Evolutionary conservation across 2,329 filamentous ascomycete genomes (phyloP), one percentile per base, ranked within the genome.

Genomic region (Fusarium veterinarium): DNA sequence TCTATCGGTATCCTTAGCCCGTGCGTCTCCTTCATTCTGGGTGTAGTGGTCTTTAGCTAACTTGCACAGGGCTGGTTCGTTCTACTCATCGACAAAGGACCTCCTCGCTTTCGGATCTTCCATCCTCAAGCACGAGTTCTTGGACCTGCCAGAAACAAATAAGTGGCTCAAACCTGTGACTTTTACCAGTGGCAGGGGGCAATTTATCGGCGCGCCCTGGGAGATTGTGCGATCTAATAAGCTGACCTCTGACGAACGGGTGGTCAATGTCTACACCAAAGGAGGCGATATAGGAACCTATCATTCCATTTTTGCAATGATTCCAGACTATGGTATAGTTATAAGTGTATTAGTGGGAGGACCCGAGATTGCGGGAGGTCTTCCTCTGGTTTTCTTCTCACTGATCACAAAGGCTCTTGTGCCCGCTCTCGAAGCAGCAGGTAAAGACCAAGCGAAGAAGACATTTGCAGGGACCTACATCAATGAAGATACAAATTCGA

Each of bases 161-260:
- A 31, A 40, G 28, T 69, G 63, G 66, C 56, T 69, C 12, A 67
- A 67, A 1, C 64, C 63, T 1, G 48, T 63, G 3, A 45, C 63
- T 0, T 67, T 67, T 9, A 69, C 64, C 1, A 25, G 41, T n/a
- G 46, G 48, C 0, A 19, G 49, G 3, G 66, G 64, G 2, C 13
- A 46, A 16, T 69, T 48, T 7, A 17, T 69, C 6, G 66, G 66
- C 0, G 57, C 57, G 0, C 66, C 66, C 0, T 69, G 64, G 66
- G 66, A 68, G 12, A 69, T 68, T 13, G n/a, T 56, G 16, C 64
- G 66, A 7, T 69, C 66, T 4, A 44, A 68, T 25, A 69, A 63
- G 8, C 33, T 68, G 28, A 69, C 66, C 0, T 11, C 40, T 2
- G 64, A 67, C 16, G 35, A 67, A 33, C 46, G 62, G 3, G 19